Evolutionary conservation across 2,329 filamentous ascomycete genomes (phyloP).

Genomic region (Diplodia scrobiculata): DNA sequence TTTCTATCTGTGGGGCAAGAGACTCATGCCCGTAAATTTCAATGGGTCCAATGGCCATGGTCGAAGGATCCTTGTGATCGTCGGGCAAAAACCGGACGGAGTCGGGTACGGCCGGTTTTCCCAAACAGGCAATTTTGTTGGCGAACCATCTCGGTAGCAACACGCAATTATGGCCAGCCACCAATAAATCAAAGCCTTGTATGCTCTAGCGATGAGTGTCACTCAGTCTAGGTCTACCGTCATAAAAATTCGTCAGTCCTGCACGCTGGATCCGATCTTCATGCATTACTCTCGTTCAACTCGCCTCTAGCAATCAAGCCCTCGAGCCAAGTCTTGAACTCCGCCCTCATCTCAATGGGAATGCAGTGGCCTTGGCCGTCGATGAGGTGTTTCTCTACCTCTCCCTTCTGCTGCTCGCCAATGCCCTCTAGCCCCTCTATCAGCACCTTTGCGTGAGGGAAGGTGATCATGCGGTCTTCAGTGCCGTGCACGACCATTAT

Average conservation of each 20-base stretch:
- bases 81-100: slow-evolving; percentile 10
- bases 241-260: background rate
- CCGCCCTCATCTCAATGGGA: slow-evolving; percentile 68
- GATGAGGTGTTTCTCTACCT: slow-evolving; percentile 61
- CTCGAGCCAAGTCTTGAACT: slow-evolving; percentile 67
- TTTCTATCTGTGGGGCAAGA: background rate
- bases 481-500: slow-evolving; percentile 79
- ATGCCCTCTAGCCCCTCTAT: slow-evolving; percentile 58
- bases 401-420: slow-evolving; percentile 45
- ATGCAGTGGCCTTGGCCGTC: slow-evolving; percentile 76
- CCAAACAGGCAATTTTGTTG: slow-evolving; percentile 11
- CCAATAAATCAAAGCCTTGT: background rate
- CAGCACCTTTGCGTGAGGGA: slow-evolving; percentile 69
- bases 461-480: slow-evolving; percentile 74
- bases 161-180: background rate
- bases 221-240: slow-evolving; percentile 6
- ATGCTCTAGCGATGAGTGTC: background rate
- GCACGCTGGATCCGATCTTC: background rate
- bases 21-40: background rate
- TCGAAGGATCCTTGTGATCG: background rate
- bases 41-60: background rate
- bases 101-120: background rate
- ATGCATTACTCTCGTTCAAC: slow-evolving; percentile 41
- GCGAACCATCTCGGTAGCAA: background rate
- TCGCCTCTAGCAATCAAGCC: slow-evolving; percentile 58